These are phyloP conservation scores for Thecamonas trahens DNA, from an alignment of 78 protist species.

Conservation along the genomic window DNA sequence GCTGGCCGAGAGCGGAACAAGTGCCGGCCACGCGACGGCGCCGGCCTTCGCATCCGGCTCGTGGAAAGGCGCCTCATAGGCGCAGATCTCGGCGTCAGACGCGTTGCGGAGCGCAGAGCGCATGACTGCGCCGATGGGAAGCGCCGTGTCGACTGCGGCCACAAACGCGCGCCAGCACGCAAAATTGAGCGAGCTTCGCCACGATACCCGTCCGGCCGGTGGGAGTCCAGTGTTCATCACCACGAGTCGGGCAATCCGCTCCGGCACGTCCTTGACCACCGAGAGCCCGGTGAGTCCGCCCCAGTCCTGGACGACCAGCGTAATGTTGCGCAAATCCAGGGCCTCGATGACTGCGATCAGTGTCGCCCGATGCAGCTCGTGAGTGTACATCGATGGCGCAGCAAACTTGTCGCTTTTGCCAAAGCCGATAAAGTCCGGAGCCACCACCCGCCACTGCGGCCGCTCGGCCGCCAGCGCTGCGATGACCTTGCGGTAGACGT, in stretches of 20 bases:
- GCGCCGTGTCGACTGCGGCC: no score
- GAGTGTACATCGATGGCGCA: not conserved
- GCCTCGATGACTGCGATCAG: not conserved
- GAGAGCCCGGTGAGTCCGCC: conserved; percentile 10
- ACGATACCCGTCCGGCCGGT: not conserved
- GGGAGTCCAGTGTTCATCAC: not conserved
- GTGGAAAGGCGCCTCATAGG: no score
- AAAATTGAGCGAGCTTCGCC: no score
- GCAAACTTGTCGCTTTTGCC: conserved; percentile 3
- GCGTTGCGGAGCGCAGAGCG: no score
- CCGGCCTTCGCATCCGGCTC: no score
- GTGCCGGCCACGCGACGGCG: no score
- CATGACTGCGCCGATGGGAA: no score
- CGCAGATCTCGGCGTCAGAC: no score
- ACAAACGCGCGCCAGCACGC: no score
- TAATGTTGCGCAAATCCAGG: conserved; percentile 4
- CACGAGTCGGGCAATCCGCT: not conserved
- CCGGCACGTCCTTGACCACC: not conserved
- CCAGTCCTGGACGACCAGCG: conserved; percentile 25
- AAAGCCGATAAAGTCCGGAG: conserved; percentile 12
- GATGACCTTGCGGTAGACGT: conserved; percentile 1
- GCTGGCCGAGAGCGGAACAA: no score
- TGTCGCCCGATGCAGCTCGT: not conserved
- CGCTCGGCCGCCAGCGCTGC: conserved; percentile 9
- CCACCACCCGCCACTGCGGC: not conserved